Base-by-base conservation (phyloP, 1,139 yeast genomes). In the Kodamaea ohmeri region DNA sequence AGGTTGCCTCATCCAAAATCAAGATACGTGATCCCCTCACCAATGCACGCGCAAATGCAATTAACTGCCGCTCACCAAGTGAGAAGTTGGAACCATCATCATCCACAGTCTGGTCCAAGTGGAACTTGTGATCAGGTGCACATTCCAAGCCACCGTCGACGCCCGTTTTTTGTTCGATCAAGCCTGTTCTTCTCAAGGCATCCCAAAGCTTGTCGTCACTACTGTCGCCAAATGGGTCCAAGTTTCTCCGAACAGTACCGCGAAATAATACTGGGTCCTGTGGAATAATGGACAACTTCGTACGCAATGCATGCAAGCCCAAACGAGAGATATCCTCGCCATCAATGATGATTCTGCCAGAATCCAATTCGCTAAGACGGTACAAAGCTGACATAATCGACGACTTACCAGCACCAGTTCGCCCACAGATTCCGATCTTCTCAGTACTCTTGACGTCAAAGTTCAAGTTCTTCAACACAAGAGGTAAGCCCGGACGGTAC, bases 381-480 rank as follows among this genome's bases (percentile, higher is more conserved):
- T 76, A 83, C 39, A 83, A 60, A 0, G 86, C 83, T 19, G 76
- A 68, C 73, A 81, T 78, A 30, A 83, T 78, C 2, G 87, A 77
- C 15, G 83, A 75, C 57, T 83, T 83, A 32, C 90, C 90, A 7
- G 90, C 89, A 42, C 92, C 92, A 1, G 90, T 83, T 50, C 90
- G 73, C 17, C 92, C 92, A 61, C 87, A 80, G 42, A 83, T 79
- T 33, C 90, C 90, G 43, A 83, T 69, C 53, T 80, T 82, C 54
- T 80, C 80, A 12, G 77, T 73, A 1, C 79, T 71, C n/a, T 65
- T 58, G 21, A 83, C 63, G 3, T 55, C 50, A 30, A 78, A 55
- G 29, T 58, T 54, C 35, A 88, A 57, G 40, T 76, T 60, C 45
- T 80, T 80, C 54, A 89, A 64, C 4, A 85, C 95, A 24, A 74